Evolutionary conservation across 2,329 filamentous ascomycete species (phyloP).

Genomic region (Clarireedia monteithiana): DNA sequence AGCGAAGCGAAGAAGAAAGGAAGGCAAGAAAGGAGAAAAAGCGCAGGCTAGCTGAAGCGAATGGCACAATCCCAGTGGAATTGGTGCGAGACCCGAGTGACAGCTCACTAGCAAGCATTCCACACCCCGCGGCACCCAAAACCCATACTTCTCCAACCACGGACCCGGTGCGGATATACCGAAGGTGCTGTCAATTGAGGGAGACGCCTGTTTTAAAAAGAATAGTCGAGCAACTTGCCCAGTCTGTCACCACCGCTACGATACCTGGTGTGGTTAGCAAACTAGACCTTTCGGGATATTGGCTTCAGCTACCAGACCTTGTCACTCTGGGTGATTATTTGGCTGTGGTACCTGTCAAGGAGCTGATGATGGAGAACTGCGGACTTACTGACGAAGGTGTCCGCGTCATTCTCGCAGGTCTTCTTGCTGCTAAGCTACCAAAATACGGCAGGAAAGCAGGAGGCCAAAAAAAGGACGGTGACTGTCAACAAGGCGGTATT

Average conservation of each 20-base stretch:
- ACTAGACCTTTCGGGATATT: constrained; percentile 77
- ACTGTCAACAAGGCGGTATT: constrained; percentile 49
- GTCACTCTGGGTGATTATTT: constrained; percentile 88
- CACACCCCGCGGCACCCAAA: constrained; percentile 33
- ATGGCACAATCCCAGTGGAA: constrained; percentile 80
- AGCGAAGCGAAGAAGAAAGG: constrained; percentile 84
- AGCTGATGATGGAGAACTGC: constrained; percentile 79
- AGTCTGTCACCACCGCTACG: constrained; percentile 49
- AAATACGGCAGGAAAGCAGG: constrained; percentile 33
- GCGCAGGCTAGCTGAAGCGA: constrained; percentile 75
- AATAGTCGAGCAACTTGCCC: constrained; percentile 79
- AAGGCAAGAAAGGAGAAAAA: constrained; percentile 90
- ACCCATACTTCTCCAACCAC: constrained; percentile 69
- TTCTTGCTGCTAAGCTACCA: constrained; percentile 70
- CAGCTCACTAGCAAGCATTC: constrained; percentile 33
- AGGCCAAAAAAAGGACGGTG: constrained; percentile 15
- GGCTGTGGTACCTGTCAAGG: constrained; percentile 83
- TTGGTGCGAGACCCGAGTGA: constrained; percentile 63
- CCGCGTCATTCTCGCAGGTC: constrained; percentile 75
- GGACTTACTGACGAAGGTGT: constrained; percentile 81
- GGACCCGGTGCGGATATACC: constrained; percentile 86
- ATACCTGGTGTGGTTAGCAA: constrained; percentile 70
- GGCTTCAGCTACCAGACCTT: constrained; percentile 75
- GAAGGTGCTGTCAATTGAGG: constrained; percentile 85
- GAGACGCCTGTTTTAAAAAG: constrained; percentile 90